Evolutionary conservation across 768 basidiomycete genomes (phyloP).

Genomic region (Panellus pusillus): DNA sequence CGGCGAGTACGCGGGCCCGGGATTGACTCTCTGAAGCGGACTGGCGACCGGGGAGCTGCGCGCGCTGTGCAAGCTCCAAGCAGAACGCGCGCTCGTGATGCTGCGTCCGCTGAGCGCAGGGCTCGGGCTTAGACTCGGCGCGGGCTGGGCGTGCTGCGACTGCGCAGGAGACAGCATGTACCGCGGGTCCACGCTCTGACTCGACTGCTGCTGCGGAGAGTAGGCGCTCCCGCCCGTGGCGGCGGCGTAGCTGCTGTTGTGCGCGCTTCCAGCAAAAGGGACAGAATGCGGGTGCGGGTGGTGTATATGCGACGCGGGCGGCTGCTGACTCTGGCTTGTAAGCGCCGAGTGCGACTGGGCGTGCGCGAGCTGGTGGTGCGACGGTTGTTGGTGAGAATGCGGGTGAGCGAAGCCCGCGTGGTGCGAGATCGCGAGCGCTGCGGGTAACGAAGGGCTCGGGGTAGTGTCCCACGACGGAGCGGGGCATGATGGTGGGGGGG

Average conservation of each 20-base stretch:
- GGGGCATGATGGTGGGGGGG: constrained; percentile 10
- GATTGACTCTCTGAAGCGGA: neutral
- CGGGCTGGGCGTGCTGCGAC: neutral
- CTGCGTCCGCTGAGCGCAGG: no score
- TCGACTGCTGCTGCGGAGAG: no score
- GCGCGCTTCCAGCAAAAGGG: no score
- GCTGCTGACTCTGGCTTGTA: neutral
- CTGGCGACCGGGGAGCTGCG: no score
- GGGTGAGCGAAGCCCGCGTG: neutral
- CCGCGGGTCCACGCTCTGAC: constrained; percentile 12
- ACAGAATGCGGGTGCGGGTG: neutral
- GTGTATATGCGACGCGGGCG: neutral
- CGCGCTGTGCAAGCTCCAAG: no score
- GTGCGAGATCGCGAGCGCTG: neutral
- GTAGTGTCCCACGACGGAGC: neutral
- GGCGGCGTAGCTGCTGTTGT: no score
- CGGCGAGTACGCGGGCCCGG: neutral
- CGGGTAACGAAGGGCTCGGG: neutral
- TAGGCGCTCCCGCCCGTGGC: no score
- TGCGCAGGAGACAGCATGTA: neutral
- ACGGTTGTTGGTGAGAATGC: neutral
- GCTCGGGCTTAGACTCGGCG: neutral
- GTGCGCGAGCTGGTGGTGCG: neutral
- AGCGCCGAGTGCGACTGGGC: neutral
- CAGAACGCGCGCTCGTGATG: no score